Base-by-base conservation (phyloP, 192 early-diverging fungal species). In the Gigaspora rosea region DNA sequence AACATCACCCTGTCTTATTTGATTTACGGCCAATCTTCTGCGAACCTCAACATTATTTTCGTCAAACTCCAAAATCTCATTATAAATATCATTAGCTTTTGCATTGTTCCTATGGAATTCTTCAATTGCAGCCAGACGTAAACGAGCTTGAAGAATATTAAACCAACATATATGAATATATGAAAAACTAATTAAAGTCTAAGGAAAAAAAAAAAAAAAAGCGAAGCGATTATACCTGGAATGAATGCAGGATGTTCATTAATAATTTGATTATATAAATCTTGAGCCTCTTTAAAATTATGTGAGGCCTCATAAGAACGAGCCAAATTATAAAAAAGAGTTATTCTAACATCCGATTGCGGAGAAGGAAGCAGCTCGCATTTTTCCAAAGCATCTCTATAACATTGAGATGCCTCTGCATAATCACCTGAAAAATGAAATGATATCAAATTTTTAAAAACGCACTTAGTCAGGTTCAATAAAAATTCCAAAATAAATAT, bases 31-130 rank as follows among this genome's bases (percentile, higher is more conserved):
- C 49, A 96, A 80, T 15, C 94, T 92, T 54, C 95, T 86, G 36
- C 87, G 88, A 10, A 92, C 93, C 78, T 98, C 96, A 16, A 83
- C 73, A 78, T 96, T 95, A 1, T 89, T 82, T 16, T 94, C 94
- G 77, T 92, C 89, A 13, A 80, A 80, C 18, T 70, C 75, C 2
- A 92, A 63, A 35, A 96, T 86, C 4, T 86, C 78, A 41, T 84
- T 78, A 86, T 95, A 94, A 36, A 92, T 85, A 6, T 82, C 80
- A 66, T 86, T 84, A 4, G 94, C 96, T 76, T 87, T 82, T 8
- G 78, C 79, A 46, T 56, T 5, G 33, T 52, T 16, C 36, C 20
- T 49, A 50, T 35, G 41, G 8, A 49, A 12, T 47, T 87, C 57
- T 11, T 82, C 85, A 22, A 62, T 20, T n/a, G 35, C 51, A 36